Evolutionary conservation across 352 stramenopile genomes (phyloP), one percentile per base, ranked within the genome.

Genomic region (Globisporangium spinosum): DNA sequence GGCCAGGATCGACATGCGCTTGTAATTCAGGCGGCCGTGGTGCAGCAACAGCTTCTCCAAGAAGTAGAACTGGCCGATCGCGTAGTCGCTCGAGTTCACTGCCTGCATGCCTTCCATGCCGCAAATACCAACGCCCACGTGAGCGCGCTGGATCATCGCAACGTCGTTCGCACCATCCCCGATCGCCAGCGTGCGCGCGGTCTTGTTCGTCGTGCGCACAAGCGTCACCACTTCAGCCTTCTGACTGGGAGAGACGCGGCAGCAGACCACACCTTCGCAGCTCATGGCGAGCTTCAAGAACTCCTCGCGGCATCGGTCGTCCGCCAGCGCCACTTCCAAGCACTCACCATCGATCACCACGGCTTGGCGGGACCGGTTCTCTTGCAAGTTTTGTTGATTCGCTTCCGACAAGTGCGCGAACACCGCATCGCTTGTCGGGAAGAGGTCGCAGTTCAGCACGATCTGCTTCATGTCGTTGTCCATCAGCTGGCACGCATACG

Each of bases 11-110:
- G 86, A 88, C 77, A 98, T 97, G 56, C 98, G 95, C 68, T 96
- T 93, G 74, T 99, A 99, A 78, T 99, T 98, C 85, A 97, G 94
- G 35, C 97, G 89, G 15, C 98, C 98, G 74, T 99, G 97, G 68
- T 98, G 94, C 47, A 99, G 79, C 63, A 99, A 70, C 6, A 99
- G 85, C 67, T 91, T 82, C 77, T 98, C 81, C 23, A 99, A 74
- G 62, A 87, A 98, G 94, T 77, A 87, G 70, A 99, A 99, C 77
- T 99, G 97, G 15, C 85, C 95, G 61, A 99, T 98, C 4, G 97
- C 92, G 77, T 99, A 99, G 76, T 99, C 98, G 54, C 95, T 89
- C 29, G 80, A 95, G 77, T 99, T 99, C 13, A 99, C 97, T 45
- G 98, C 98, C 69, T 98, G 94, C 77, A 96, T 89, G 49, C 93